Conservation (phyloP, 257 asterid species). For the Solanum clarkiae region DNA sequence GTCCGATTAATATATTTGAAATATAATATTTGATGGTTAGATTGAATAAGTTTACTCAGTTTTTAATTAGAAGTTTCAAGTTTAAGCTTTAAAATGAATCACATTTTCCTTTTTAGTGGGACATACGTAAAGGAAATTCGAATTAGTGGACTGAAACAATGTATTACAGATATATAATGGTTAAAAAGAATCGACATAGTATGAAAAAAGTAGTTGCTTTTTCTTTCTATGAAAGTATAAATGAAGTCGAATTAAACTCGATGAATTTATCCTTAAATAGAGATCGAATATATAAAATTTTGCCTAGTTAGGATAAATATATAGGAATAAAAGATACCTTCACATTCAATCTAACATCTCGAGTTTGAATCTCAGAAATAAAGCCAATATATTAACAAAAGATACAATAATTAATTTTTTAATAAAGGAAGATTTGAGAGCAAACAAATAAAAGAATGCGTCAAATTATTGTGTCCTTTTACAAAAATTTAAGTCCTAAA, state of each 20-base stretch:
- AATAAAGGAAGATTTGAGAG: not conserved
- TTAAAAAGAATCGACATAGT: not conserved
- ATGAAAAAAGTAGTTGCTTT: not conserved
- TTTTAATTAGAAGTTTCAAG: not conserved
- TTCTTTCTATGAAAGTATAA: not conserved
- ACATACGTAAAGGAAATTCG: not conserved
- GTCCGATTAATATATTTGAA: accelerated
- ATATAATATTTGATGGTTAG: not conserved
- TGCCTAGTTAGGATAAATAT: too few relatives aligned
- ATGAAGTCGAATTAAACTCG: not conserved
- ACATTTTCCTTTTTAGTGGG: not conserved
- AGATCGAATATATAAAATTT: too few relatives aligned
- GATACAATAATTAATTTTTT: not conserved
- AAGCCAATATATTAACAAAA: not conserved
- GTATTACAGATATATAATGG: not conserved
- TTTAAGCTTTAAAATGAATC: not conserved
- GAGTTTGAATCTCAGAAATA: too few relatives aligned
- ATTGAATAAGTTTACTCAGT: not conserved
- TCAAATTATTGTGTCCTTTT: not conserved
- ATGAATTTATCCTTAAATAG: not conserved
- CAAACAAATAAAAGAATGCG: not conserved
- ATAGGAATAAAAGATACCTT: too few relatives aligned
- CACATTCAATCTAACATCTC: too few relatives aligned
- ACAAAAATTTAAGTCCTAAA: not conserved
- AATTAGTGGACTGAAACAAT: not conserved